Percentiles rank a stretch among this genome's conserved stretches.
Evolutionary conservation across 345 rosid genomes (phyloP).

Genomic region (Gossypioides kirkii): DNA sequence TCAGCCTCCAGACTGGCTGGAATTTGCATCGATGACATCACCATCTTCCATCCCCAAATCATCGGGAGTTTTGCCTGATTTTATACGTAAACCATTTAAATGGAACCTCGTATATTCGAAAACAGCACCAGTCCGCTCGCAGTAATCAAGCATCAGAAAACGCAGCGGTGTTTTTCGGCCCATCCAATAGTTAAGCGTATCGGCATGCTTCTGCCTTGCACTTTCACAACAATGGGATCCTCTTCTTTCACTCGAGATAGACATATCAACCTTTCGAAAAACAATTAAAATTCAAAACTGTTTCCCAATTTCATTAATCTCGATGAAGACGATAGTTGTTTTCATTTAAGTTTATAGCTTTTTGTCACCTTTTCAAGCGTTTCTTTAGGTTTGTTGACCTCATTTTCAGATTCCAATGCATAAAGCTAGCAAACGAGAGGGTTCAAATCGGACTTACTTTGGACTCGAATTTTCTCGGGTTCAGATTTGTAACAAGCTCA

Average conservation of each 20-base stretch:
- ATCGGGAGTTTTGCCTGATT: neutral
- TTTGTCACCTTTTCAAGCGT: too few species aligned
- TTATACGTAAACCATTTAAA: neutral
- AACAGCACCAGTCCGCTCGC: neutral
- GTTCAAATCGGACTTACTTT: fast-evolving
- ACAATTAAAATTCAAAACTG: too few species aligned
- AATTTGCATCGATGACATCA: neutral
- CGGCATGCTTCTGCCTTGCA: neutral
- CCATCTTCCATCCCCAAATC: neutral
- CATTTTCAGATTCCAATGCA: too few species aligned
- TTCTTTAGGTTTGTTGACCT: too few species aligned
- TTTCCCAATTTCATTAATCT: too few species aligned
- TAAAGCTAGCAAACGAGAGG: too few species aligned
- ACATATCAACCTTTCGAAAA: neutral
- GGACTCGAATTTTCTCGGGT: too few species aligned
- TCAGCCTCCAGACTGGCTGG: neutral
- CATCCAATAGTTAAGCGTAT: neutral
- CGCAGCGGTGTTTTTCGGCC: neutral
- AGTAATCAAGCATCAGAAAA: neutral
- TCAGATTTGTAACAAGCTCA: fast-evolving
- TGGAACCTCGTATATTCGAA: neutral
- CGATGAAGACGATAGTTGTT: too few species aligned
- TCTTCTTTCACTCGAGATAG: neutral
- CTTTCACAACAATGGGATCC: neutral
- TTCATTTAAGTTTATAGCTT: too few species aligned